Evolutionary conservation across 805 yeast genomes (phyloP), one percentile per base, ranked within the genome.

Genomic region (Ascoidea rubescens): DNA sequence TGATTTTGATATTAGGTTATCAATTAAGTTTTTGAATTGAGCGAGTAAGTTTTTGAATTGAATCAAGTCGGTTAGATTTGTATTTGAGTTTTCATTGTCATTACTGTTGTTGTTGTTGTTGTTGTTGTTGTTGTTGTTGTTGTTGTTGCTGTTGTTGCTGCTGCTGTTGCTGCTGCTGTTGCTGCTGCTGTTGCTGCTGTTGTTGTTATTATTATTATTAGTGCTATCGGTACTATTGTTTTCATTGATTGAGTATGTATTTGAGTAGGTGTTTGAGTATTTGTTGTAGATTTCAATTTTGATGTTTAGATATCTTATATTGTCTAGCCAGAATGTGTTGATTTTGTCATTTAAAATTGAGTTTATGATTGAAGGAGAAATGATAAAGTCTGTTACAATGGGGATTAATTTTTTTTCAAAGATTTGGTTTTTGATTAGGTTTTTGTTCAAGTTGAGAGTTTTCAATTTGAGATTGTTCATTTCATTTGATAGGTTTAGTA

Each of bases 341-440:
- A 90, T 69, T 8, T 77, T 78, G 21, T 79, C 89, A 46, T 70
- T 70, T 2, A 79, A 59, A 1, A 91, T 70, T 5, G 81, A 76
- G 52, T 69, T 67, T 5, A 86, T 77, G 2, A 85, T 71, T 1
- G 76, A 76, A 0, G 96, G 93, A 0, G 96, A 86, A 5, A 90
- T 77, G 54, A 85, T 70, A 43, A 86, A 69, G 57, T 86, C 90
- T 45, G 84, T 74, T 0, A 89, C 81, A n/a, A 87, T 68, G 0
- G 96, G 95, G 17, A 84, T 79, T 53, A 89, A 73, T 50, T 71
- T 71, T 6, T 65, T 63, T 53, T 80, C 78, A 17, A 76, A 71
- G 37, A 66, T 59, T 16, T 74, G 71, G 49, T 83, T 77, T 45
- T 68, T 65, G 10, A 69, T 69, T 12, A 82, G 69, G 46, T 79